Conservation (phyloP, 352 stramenopile genomes). For the Phytophthora chlamydospora region DNA sequence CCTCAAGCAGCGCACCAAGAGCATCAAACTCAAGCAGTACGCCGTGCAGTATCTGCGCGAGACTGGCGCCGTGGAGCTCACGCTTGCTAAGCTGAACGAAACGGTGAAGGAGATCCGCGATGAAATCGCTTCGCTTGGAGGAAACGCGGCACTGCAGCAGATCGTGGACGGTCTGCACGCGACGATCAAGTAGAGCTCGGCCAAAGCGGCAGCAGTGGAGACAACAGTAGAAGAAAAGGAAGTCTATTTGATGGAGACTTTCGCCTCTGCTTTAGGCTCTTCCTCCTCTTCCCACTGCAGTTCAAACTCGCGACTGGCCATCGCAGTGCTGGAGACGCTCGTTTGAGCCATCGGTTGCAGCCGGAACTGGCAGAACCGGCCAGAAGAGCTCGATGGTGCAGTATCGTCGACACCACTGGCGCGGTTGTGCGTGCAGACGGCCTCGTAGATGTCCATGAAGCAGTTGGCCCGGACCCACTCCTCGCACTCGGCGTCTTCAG, state of each 20-base stretch:
- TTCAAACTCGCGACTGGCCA: slow-evolving; percentile 24
- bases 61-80: slow-evolving; percentile 60
- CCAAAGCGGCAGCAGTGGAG: too few relatives aligned
- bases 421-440: slow-evolving; percentile 37
- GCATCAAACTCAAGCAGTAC: slow-evolving; percentile 96
- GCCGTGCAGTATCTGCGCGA: slow-evolving; percentile 88
- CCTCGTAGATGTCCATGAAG: slow-evolving; percentile 70
- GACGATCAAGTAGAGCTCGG: slow-evolving; percentile 53
- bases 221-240: background rate
- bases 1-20: slow-evolving; percentile 96
- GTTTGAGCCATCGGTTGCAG: slow-evolving; percentile 32
- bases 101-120: slow-evolving; percentile 53
- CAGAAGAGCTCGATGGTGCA: background rate
- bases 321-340: slow-evolving; percentile 32
- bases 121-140: slow-evolving; percentile 56
- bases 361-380: slow-evolving; percentile 45
- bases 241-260: slow-evolving; percentile 5
- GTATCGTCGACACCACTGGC: slow-evolving; percentile 6
- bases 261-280: slow-evolving; percentile 4
- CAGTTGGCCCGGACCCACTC: slow-evolving; percentile 55
- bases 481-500: slow-evolving; percentile 42
- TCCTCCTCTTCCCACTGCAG: slow-evolving; percentile 36
- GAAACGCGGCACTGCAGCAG: slow-evolving; percentile 59
- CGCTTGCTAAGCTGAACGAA: slow-evolving; percentile 62
- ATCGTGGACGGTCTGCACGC: slow-evolving; percentile 64